phyloP scores from a whole-genome alignment of 768 basidiomycete species.

The Chiua virens region DNA sequence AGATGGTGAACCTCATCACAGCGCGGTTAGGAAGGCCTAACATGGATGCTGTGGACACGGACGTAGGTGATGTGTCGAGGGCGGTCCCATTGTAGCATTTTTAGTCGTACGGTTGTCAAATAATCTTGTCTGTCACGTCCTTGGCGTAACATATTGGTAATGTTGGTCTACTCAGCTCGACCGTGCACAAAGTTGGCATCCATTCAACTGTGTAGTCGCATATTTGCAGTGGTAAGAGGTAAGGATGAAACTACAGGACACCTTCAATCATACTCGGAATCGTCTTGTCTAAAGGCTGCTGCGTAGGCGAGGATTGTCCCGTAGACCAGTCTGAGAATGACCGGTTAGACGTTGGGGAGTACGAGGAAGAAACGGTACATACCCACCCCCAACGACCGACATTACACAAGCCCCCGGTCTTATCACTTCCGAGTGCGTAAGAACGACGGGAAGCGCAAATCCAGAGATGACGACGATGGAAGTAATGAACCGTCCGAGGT shows the following conservation, averaged over 20 bases:
- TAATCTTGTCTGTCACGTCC: background rate
- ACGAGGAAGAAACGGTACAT: constrained; percentile 13
- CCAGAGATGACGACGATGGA: constrained; percentile 89
- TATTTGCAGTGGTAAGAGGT: constrained; percentile 12
- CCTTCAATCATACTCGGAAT: constrained; percentile 72
- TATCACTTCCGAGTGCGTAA: constrained; percentile 91
- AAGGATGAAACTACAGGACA: background rate
- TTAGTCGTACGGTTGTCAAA: background rate
- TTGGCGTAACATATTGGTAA: background rate
- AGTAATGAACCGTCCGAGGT: constrained; percentile 95
- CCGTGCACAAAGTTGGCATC: constrained; percentile 5
- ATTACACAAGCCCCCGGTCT: constrained; percentile 82
- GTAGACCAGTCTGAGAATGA: constrained; percentile 65
- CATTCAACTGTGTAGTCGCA: constrained; percentile 14
- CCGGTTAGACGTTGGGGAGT: background rate
- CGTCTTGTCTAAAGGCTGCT: constrained; percentile 77
- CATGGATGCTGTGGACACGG: background rate
- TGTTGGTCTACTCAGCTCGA: background rate
- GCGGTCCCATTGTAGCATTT: background rate
- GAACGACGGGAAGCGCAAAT: constrained; percentile 87
- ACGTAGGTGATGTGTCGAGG: constrained; percentile 2
- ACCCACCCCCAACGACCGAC: constrained; percentile 94
- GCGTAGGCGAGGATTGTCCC: constrained; percentile 89
- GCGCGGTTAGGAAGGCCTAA: constrained; percentile 25
- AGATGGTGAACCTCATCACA: constrained; percentile 33